Percentiles rank a stretch among this genome's conserved stretches.
These are phyloP conservation scores for Akanthomyces muscarius DNA, from an alignment of 2,329 filamentous ascomycete species.

Conservation along the genomic window DNA sequence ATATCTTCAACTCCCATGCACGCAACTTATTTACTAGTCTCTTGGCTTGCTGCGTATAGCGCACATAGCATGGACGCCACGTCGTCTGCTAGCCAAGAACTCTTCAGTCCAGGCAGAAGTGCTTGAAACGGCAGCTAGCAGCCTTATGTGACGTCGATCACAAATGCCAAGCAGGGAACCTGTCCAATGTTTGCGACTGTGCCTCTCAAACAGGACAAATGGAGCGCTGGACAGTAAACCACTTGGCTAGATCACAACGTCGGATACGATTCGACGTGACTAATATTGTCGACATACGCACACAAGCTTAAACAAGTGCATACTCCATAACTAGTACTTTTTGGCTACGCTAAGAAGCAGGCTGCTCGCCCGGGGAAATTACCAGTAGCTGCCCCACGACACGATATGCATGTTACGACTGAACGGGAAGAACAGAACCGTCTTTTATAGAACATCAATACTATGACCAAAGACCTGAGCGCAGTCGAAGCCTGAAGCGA, in stretches of 20 bases:
- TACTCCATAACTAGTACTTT: no score
- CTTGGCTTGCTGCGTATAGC: no score
- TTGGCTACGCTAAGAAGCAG: background rate
- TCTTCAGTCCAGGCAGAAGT: background rate
- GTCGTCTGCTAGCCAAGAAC: background rate
- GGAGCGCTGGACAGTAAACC: background rate
- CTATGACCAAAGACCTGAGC: no score
- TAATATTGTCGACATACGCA: background rate
- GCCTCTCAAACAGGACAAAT: background rate
- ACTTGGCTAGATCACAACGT: background rate
- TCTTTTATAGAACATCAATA: no score
- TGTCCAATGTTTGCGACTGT: background rate
- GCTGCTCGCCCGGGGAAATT: background rate
- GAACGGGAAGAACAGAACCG: background rate
- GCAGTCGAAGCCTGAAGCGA: no score
- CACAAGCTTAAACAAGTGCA: background rate
- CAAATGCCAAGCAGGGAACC: background rate
- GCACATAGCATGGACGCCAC: no score
- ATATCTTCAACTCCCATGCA: no score
- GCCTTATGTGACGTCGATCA: background rate
- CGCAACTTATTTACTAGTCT: no score
- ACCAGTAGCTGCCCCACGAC: no score
- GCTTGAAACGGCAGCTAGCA: background rate
- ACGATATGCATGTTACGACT: background rate
- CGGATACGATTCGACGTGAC: background rate